Base-by-base conservation (phyloP, 73 alveolate species). In the Tetrahymena elliotti region DNA sequence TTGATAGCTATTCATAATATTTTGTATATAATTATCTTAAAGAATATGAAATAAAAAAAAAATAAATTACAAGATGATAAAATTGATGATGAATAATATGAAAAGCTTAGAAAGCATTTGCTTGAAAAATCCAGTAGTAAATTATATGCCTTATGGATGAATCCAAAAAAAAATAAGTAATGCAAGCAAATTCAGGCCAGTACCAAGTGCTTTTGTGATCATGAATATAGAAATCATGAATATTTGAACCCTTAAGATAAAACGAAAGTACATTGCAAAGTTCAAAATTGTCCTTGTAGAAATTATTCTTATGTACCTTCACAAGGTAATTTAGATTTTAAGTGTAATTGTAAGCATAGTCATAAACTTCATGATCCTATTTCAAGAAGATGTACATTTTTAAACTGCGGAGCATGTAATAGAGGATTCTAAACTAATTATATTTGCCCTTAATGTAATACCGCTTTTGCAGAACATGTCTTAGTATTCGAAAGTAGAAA, bases 141-240 rank as follows among this genome's bases (percentile, higher is more conserved):
- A 96, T 95, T 98, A 35, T 99, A 98, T 95, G 99, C 98, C 6
- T 52, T 95, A 33, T 99, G 99, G 99, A 98, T 98, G 39, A 99
- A 99, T 94, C 93, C 98, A 12, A 84, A 96, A 35, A 99, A 99
- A 9, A 68, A 68, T 68, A 84, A 94, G 83, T 99, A 99, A 93
- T 99, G 99, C 83, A 98, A 98, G 95, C 94, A 97, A 53, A 98
- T 99, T 53, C 99, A 99, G 9, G 99, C 99, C 35, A 97, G 96
- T 84, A 97, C 99, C 33, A 98, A 97, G 96, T 99, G 99, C 96
- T 99, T 98, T 96, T 99, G 99, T 96, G 99, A 99, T 82, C 99
- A 99, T 96, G 83, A 99, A 93, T 99, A 96, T 95, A 98, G 98
- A 96, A 98, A 98, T 39, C 99, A 99, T 93, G 97, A 97, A 93